Evolutionary conservation across 2,329 filamentous ascomycete genomes (phyloP), one percentile per base, ranked within the genome.

Genomic region (Colletotrichum caudatum): DNA sequence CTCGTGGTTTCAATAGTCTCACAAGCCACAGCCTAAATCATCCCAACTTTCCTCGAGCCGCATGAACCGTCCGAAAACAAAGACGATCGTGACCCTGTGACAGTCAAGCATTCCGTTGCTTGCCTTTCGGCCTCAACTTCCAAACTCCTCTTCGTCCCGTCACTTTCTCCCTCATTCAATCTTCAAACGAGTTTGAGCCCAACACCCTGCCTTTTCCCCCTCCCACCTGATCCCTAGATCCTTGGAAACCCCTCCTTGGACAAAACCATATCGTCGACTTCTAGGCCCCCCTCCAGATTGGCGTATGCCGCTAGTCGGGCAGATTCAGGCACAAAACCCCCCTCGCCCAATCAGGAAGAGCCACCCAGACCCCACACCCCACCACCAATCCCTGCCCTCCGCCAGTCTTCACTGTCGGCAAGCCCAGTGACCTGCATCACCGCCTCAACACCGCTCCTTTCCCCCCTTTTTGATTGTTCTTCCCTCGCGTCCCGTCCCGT

Each of bases 381-480:
- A 41, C 33, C 23, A n/a, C 44, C 23, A 37, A 64, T 50, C 69
- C 69, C 59, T 67, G 69, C 48, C n/a, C 65, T 60, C 66, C 59
- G 59, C 69, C 48, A 35, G 20, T 72, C 69, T 72, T 72, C 69
- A 72, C 41, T 41, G 59, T 64, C 66, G 65, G 54, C 66, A 64
- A 69, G 65, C 65, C 66, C 69, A 72, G 59, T 72, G 69, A 72
- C 60, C 37, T 72, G 69, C 69, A 69, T 72, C 69, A 69, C 69
- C 69, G 69, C 65, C 69, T 72, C 66, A 72, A 72, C 69, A 72
- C 69, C 65, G 69, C 69, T 72, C 54, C 65, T 72, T 64, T 59
- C 60, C 59, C 46, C 46, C 64, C 54, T 39, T 69, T 53, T 39
- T 50, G 54, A 69, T 69, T 26, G 12, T 46, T 6, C 12, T 37